These are phyloP conservation scores for Penicillium verhagenii DNA, from an alignment of 495 filamentous ascomycete genomes.

Conservation along the genomic window DNA sequence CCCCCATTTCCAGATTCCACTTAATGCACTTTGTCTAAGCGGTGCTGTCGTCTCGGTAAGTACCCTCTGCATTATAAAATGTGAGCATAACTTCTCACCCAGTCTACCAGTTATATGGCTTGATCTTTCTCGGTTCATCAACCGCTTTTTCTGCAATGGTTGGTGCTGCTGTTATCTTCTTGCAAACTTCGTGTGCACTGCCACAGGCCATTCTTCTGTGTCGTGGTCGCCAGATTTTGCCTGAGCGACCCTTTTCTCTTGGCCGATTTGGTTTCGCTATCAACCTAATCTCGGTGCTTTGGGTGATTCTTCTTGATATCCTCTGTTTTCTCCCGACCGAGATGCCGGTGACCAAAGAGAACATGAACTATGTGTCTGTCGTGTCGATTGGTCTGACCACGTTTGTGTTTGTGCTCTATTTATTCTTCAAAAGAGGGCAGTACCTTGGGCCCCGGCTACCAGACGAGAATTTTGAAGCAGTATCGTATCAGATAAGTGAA, in stretches of 20 bases:
- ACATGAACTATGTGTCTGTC: constrained; percentile 17
- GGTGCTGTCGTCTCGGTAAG: constrained; percentile 6
- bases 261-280: constrained; percentile 4
- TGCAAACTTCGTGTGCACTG: constrained; percentile 12
- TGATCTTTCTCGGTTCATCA: constrained; percentile 13
- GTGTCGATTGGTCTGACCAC: constrained; percentile 4
- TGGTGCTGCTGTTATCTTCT: constrained; percentile 9
- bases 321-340: constrained; percentile 9
- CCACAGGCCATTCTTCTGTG: constrained; percentile 11
- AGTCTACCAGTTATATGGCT: constrained; percentile 2
- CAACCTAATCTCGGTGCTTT: constrained; percentile 8
- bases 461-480: no score
- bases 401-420: constrained; percentile 1
- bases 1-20: constrained; percentile 4
- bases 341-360: constrained; percentile 6
- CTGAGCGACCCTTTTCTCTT: constrained; percentile 5
- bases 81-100: background rate
- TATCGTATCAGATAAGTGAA: background rate
- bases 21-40: constrained; percentile 6
- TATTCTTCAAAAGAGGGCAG: background rate
- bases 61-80: background rate
- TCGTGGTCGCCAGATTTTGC: constrained; percentile 9
- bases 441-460: background rate
- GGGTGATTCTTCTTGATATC: constrained; percentile 10
- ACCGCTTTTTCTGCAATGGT: constrained; percentile 16